Conservation (phyloP, 495 filamentous ascomycete species). For the Halenospora varia region DNA sequence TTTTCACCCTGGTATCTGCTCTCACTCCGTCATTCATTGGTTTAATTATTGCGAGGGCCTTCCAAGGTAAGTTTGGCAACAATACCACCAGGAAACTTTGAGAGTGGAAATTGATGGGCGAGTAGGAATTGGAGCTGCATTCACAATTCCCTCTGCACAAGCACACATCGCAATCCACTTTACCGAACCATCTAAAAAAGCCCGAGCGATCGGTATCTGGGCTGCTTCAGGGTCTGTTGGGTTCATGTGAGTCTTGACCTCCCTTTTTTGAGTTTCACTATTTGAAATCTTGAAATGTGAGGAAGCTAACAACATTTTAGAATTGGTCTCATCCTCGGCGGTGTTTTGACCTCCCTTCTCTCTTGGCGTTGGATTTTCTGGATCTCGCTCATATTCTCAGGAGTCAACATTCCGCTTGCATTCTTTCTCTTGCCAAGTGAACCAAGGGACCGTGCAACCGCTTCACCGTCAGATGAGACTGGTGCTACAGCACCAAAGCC, state of each 20-base stretch:
- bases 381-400: conserved; percentile 58
- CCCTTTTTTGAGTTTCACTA: background rate
- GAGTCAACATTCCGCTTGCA: conserved; percentile 52
- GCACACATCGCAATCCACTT: background rate
- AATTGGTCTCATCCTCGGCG: conserved; percentile 15
- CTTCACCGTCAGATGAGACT: background rate
- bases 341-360: conserved; percentile 46
- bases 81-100: background rate
- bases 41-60: conserved; percentile 64
- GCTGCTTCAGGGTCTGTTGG: background rate
- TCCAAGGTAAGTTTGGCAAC: conserved; percentile 38
- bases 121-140: conserved; percentile 59
- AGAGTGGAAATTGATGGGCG: background rate
- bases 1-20: conserved; percentile 55
- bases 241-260: background rate
- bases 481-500: conserved; percentile 8
- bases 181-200: background rate
- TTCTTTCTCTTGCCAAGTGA: conserved; percentile 59
- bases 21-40: conserved; percentile 61
- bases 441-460: background rate
- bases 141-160: conserved; percentile 56
- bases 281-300: background rate
- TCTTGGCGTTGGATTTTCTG: conserved; percentile 63
- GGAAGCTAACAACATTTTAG: background rate
- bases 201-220: background rate